Evolutionary conservation across 2,329 filamentous ascomycete genomes (phyloP).

Genomic region (Neonectria coccinea): DNA sequence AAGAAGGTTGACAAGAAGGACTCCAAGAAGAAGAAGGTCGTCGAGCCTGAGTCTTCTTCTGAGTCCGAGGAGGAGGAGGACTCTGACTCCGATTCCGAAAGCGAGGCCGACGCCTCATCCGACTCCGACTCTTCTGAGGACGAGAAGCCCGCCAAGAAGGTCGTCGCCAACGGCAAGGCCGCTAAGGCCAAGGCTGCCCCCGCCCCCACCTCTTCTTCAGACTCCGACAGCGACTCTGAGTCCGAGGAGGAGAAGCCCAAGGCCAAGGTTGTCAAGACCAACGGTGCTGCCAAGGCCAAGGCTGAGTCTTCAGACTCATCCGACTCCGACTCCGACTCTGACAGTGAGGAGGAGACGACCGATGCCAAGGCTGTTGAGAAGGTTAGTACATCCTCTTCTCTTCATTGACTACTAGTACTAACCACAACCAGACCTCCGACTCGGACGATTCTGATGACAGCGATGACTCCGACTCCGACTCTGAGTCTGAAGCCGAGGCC

Average conservation of each 20-base stretch:
- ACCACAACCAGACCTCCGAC: constrained; percentile 42
- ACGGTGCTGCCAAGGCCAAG: constrained; percentile 44
- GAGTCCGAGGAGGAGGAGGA: constrained; percentile 50
- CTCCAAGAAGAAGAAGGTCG: constrained; percentile 62
- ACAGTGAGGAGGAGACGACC: constrained; percentile 52
- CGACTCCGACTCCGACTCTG: constrained; percentile 50
- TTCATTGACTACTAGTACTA: not conserved
- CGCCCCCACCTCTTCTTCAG: constrained; percentile 45
- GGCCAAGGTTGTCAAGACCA: constrained; percentile 45
- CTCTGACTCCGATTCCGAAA: constrained; percentile 42
- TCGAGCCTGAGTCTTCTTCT: constrained; percentile 55
- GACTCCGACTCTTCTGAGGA: constrained; percentile 57
- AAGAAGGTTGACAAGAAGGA: constrained; percentile 61
- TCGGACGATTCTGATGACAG: constrained; percentile 50
- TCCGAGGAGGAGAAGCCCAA: constrained; percentile 51
- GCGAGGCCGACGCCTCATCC: constrained; percentile 32
- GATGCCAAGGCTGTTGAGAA: constrained; percentile 51
- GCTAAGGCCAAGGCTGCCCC: constrained; percentile 45
- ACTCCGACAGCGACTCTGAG: constrained; percentile 50
- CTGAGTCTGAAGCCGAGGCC: constrained; percentile 51
- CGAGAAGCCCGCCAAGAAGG: constrained; percentile 54
- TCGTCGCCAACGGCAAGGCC: constrained; percentile 48
- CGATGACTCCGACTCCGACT: constrained; percentile 51
- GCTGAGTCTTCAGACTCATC: constrained; percentile 45
- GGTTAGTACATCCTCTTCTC: constrained; percentile 41